phyloP scores from a whole-genome alignment of 805 yeast species.

The Millerozyma miso region DNA sequence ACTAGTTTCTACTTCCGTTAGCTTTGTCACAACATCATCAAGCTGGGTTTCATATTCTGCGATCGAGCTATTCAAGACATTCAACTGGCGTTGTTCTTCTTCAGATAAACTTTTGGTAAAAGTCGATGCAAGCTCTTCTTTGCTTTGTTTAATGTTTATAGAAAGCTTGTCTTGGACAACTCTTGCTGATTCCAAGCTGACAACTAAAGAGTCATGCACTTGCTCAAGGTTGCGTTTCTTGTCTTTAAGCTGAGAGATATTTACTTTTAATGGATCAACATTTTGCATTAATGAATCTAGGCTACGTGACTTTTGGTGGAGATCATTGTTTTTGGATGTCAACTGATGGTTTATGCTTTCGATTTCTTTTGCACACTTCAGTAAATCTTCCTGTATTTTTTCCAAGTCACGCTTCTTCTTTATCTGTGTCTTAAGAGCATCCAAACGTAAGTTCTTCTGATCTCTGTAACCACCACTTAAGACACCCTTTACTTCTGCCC shows the following conservation, averaged over 20 bases:
- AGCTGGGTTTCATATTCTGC: conserved; percentile 37
- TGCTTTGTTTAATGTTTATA: conserved; percentile 40
- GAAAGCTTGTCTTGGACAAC: conserved; percentile 28
- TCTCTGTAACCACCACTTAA: conserved; percentile 87
- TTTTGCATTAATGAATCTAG: conserved; percentile 42
- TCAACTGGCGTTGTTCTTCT: conserved; percentile 45
- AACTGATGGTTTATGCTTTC: conserved; percentile 47
- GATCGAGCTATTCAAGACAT: conserved; percentile 30
- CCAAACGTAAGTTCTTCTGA: conserved; percentile 61
- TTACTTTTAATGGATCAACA: conserved; percentile 41
- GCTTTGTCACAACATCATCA: conserved; percentile 32
- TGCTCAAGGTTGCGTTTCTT: conserved; percentile 43
- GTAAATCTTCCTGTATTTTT: conserved; percentile 34
- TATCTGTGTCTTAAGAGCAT: conserved; percentile 56
- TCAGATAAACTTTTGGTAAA: conserved; percentile 51
- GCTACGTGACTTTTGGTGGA: conserved; percentile 29
- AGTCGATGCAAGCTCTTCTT: conserved; percentile 46
- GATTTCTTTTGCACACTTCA: conserved; percentile 34
- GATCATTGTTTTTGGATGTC: conserved; percentile 44
- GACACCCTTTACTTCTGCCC: conserved; percentile 79
- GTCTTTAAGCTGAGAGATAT: conserved; percentile 37
- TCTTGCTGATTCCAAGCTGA: conserved; percentile 32
- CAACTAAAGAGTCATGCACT: conserved; percentile 31
- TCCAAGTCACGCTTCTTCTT: conserved; percentile 42
- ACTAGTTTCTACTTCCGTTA: conserved; percentile 44